phyloP scores from a whole-genome alignment of 2,329 filamentous ascomycete genomes.

The Cladophialophora chaetospira region DNA sequence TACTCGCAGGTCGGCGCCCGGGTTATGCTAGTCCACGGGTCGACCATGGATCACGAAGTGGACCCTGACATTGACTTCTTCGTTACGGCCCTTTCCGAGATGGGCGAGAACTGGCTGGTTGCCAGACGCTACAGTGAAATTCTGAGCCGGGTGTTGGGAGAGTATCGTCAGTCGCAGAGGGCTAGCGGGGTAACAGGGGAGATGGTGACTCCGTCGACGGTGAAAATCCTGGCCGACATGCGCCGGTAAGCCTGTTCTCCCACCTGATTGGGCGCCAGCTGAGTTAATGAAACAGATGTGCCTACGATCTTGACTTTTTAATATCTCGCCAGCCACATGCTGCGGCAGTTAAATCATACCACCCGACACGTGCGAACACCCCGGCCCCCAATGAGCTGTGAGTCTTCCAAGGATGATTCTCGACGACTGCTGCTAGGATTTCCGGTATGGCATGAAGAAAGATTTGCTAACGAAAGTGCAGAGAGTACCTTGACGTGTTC shows the following conservation, averaged over 20 bases:
- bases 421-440: not conserved
- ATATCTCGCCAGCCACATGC: conserved; percentile 74
- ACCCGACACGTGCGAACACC: conserved; percentile 62
- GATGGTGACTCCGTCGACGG: conserved; percentile 75
- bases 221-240: conserved; percentile 90
- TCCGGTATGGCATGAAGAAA: not conserved
- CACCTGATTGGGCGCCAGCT: conserved; percentile 17
- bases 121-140: conserved; percentile 79
- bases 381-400: conserved; percentile 74
- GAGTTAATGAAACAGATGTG: conserved; percentile 29
- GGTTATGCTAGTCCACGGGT: conserved; percentile 83
- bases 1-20: conserved; percentile 65
- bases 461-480: not conserved
- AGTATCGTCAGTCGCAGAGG: conserved; percentile 76
- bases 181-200: conserved; percentile 63
- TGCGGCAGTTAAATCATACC: conserved; percentile 32
- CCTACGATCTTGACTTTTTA: conserved; percentile 75
- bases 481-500: conserved; percentile 86
- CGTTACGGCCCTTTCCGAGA: conserved; percentile 75
- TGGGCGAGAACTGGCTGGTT: conserved; percentile 84
- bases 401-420: not conserved
- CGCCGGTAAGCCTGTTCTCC: conserved; percentile 69
- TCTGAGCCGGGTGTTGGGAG: conserved; percentile 79
- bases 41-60: conserved; percentile 81
- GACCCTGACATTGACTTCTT: conserved; percentile 79